These are phyloP conservation scores for Pythium apleroticum DNA, from an alignment of 352 stramenopile genomes.

Conservation along the genomic window DNA sequence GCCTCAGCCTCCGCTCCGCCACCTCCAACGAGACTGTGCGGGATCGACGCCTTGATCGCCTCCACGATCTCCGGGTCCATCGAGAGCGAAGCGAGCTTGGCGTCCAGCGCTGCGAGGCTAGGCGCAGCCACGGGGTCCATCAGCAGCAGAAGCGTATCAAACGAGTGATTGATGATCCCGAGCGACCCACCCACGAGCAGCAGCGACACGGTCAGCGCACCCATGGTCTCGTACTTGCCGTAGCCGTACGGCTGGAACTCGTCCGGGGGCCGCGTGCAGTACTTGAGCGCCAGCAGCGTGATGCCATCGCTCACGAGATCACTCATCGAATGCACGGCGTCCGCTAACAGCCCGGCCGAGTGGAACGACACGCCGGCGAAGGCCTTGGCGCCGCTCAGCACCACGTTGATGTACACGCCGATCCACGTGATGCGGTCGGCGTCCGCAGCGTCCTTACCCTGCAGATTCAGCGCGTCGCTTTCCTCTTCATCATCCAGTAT, in stretches of 20 bases:
- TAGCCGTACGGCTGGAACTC: slow-evolving; percentile 82
- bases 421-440: slow-evolving; percentile 73
- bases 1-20: neutral
- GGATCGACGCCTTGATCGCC: slow-evolving; percentile 34
- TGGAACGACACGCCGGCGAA: slow-evolving; percentile 70
- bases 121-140: slow-evolving; percentile 31
- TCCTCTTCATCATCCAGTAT: slow-evolving; percentile 26
- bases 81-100: slow-evolving; percentile 22
- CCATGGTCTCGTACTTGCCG: slow-evolving; percentile 75
- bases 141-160: slow-evolving; percentile 60
- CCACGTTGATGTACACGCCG: slow-evolving; percentile 70
- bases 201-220: slow-evolving; percentile 59
- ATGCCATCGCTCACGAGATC: slow-evolving; percentile 95
- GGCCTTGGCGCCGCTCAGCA: slow-evolving; percentile 61
- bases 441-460: slow-evolving; percentile 35
- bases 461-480: slow-evolving; percentile 30
- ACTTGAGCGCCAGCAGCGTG: slow-evolving; percentile 90
- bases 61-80: slow-evolving; percentile 37
- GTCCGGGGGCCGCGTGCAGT: slow-evolving; percentile 92
- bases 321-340: slow-evolving; percentile 93
- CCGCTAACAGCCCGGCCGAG: slow-evolving; percentile 90
- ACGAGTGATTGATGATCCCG: slow-evolving; percentile 65
- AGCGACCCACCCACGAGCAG: slow-evolving; percentile 64
- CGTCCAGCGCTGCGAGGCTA: slow-evolving; percentile 27
- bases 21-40: slow-evolving; percentile 5